phyloP scores from a whole-genome alignment of 148 eudicot genomes.

The Rhododendron ovatum region DNA sequence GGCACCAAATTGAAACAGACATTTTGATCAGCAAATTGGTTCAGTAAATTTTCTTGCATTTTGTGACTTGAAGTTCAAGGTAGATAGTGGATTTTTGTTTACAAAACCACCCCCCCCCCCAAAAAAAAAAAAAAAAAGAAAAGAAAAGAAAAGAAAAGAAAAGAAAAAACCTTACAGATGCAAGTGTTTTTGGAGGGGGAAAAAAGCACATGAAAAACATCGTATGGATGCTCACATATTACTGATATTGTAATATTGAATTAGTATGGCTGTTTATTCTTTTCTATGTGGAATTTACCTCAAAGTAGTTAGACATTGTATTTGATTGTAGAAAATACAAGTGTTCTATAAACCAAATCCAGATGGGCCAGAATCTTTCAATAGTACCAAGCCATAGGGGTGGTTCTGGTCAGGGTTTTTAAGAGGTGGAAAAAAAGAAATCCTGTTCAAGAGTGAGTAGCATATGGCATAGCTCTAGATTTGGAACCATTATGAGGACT shows the following conservation, averaged over 20 bases:
- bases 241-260: neutral
- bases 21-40: neutral
- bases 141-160: too few relatives aligned
- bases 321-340: neutral
- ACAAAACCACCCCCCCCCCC: too few relatives aligned
- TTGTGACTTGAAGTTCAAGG: too few relatives aligned
- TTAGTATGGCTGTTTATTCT: neutral
- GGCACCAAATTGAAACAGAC: neutral
- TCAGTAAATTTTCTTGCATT: too few relatives aligned
- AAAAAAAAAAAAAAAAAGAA: too few relatives aligned
- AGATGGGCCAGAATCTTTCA: neutral
- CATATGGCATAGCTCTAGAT: neutral
- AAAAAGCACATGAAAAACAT: neutral
- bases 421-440: neutral
- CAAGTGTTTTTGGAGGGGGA: neutral
- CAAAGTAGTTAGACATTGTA: neutral
- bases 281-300: neutral
- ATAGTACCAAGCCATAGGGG: neutral
- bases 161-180: neutral
- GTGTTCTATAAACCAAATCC: too few relatives aligned
- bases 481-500: neutral
- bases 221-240: neutral
- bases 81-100: neutral
- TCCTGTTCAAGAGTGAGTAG: neutral
- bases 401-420: neutral